These are phyloP conservation scores for Penicillium paradoxum DNA, from an alignment of 495 filamentous ascomycete species.

Conservation along the genomic window DNA sequence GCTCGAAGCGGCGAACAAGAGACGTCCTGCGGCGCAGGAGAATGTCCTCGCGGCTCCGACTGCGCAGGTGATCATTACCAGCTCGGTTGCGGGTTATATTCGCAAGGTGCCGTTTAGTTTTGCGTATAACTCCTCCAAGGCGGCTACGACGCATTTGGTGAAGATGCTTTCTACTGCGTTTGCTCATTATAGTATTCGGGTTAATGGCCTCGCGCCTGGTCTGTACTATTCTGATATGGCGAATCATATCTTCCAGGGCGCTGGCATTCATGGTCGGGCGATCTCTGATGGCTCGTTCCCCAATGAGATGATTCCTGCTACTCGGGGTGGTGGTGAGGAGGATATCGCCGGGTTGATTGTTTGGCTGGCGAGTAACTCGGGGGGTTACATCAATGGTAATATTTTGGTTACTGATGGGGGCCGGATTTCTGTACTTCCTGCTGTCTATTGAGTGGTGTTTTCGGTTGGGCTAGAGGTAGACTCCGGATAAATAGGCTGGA, in stretches of 20 bases:
- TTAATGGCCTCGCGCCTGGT: constrained; percentile 64
- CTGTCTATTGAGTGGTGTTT: constrained; percentile 34
- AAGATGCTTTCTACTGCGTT: constrained; percentile 55
- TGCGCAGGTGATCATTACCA: constrained; percentile 61
- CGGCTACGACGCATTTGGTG: constrained; percentile 57
- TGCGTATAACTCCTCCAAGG: constrained; percentile 63
- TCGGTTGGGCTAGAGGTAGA: not conserved
- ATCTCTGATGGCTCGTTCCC: constrained; percentile 41
- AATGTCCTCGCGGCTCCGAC: constrained; percentile 42
- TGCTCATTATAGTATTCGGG: constrained; percentile 54
- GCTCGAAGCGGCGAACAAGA: constrained; percentile 57
- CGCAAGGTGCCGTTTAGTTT: constrained; percentile 51
- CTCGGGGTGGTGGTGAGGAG: constrained; percentile 49
- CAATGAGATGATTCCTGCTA: constrained; percentile 45
- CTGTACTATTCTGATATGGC: constrained; percentile 64
- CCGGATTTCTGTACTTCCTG: constrained; percentile 42
- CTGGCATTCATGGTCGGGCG: constrained; percentile 14
- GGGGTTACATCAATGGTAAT: constrained; percentile 56
- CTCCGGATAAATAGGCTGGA: not conserved
- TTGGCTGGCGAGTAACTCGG: constrained; percentile 58
- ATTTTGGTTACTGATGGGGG: constrained; percentile 59
- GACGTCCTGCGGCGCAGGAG: constrained; percentile 27
- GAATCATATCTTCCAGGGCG: constrained; percentile 21
- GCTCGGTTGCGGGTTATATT: constrained; percentile 57
- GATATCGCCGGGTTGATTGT: constrained; percentile 62